phyloP scores from a whole-genome alignment of 1,284 basidiomycete genomes.

The Cystobasidium sp. region DNA sequence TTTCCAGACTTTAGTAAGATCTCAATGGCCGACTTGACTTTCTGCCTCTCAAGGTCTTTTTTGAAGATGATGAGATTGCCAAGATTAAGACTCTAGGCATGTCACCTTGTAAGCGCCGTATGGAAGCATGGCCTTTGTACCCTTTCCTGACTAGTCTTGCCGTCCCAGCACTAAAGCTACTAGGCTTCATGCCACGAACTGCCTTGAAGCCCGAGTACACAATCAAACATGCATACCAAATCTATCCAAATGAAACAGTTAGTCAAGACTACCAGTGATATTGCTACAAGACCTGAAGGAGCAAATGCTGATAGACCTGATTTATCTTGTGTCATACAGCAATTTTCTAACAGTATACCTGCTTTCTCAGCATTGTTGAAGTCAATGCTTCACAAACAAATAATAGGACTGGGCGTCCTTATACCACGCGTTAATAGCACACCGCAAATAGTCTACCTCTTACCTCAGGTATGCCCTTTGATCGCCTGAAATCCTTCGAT shows the following conservation, averaged over 20 bases:
- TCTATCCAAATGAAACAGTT: slow-evolving; percentile 89
- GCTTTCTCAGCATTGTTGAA: slow-evolving; percentile 86
- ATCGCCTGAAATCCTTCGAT: too few species aligned
- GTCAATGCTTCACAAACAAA: slow-evolving; percentile 78
- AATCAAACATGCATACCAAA: slow-evolving; percentile 85
- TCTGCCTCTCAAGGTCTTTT: slow-evolving; percentile 69
- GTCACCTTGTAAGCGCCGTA: slow-evolving; percentile 66
- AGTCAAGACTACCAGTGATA: slow-evolving; percentile 47
- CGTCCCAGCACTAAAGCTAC: slow-evolving; percentile 72
- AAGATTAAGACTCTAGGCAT: slow-evolving; percentile 78
- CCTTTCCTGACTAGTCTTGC: background rate
- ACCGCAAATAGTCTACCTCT: slow-evolving; percentile 79
- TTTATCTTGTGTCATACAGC: slow-evolving; percentile 59
- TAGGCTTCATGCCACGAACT: slow-evolving; percentile 79
- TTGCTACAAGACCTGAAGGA: background rate
- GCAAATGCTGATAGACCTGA: background rate
- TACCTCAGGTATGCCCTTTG: slow-evolving; percentile 77
- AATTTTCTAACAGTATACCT: slow-evolving; percentile 85
- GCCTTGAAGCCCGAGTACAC: slow-evolving; percentile 57
- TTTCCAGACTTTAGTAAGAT: slow-evolving; percentile 1
- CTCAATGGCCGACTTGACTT: background rate
- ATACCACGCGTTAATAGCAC: slow-evolving; percentile 72
- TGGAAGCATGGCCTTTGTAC: background rate
- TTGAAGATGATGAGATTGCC: slow-evolving; percentile 78
- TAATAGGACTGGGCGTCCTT: slow-evolving; percentile 77